Percentiles rank a stretch among this genome's conserved stretches.
These are phyloP conservation scores for Scutellospora calospora DNA, from an alignment of 371 early-diverging fungal species.

Conservation along the genomic window DNA sequence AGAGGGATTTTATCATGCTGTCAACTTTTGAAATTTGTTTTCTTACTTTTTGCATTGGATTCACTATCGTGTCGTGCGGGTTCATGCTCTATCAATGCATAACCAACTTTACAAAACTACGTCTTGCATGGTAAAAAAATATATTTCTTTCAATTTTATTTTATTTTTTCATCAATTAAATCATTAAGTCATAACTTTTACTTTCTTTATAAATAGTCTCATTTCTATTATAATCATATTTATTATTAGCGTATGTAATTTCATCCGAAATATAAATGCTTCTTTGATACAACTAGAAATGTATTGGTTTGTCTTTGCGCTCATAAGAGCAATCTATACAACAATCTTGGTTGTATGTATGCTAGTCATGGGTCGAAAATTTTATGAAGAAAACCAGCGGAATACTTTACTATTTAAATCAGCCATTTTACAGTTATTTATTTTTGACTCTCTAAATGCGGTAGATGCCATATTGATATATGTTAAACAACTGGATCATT, in stretches of 20 bases:
- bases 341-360: constrained; percentile 30
- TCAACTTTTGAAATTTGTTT: background rate
- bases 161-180: background rate
- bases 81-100: constrained; percentile 28
- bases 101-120: constrained; percentile 23
- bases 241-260: constrained; percentile 8
- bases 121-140: constrained; percentile 18
- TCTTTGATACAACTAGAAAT: too few relatives aligned
- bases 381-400: constrained; percentile 24
- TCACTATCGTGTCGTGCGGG: background rate
- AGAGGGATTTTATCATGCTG: background rate
- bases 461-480: background rate
- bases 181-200: background rate
- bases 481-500: background rate
- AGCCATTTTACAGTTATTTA: background rate
- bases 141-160: background rate
- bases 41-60: background rate
- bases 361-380: constrained; percentile 40
- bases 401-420: constrained; percentile 29
- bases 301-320: constrained; percentile 27
- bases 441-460: constrained; percentile 9
- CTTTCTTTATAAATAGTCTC: background rate
- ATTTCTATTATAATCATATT: constrained; percentile 1
- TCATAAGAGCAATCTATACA: background rate
- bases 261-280: background rate